Conservation (phyloP, 169 alveolate genomes). For the Blepharisma undulans region DNA sequence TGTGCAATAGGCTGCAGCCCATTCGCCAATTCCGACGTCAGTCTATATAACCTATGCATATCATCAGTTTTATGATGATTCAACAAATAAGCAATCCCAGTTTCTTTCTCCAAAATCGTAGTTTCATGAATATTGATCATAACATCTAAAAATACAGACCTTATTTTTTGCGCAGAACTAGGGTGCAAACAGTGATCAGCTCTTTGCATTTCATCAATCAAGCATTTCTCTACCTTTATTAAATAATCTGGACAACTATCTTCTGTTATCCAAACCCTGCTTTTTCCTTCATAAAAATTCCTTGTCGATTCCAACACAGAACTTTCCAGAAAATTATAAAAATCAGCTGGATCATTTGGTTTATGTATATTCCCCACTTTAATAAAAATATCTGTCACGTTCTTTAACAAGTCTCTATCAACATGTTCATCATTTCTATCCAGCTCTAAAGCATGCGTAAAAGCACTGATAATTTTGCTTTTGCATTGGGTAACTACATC, state of each 20-base stretch:
- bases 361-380: neutral
- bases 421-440: neutral
- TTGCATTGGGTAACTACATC: neutral
- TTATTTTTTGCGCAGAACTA: conserved; percentile 16
- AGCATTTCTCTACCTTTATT: conserved; percentile 26
- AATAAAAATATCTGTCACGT: neutral
- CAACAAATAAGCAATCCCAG: conserved; percentile 50
- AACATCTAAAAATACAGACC: neutral
- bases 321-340: neutral
- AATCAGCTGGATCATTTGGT: neutral
- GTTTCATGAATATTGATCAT: conserved; percentile 12
- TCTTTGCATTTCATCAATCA: conserved; percentile 31
- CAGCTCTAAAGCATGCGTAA: neutral
- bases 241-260: conserved; percentile 41
- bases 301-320: neutral
- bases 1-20: conserved; percentile 42
- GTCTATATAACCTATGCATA: conserved; percentile 20
- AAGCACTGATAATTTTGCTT: neutral
- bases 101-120: conserved; percentile 46
- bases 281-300: neutral
- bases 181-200: neutral
- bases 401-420: neutral
- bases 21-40: neutral
- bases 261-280: neutral
- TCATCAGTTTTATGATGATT: conserved; percentile 40